A percentile compares a stretch with the other conserved stretches of the same genome.
These are phyloP conservation scores for Fusarium sambucinum DNA, from an alignment of 2,329 filamentous ascomycete genomes.

Conservation along the genomic window DNA sequence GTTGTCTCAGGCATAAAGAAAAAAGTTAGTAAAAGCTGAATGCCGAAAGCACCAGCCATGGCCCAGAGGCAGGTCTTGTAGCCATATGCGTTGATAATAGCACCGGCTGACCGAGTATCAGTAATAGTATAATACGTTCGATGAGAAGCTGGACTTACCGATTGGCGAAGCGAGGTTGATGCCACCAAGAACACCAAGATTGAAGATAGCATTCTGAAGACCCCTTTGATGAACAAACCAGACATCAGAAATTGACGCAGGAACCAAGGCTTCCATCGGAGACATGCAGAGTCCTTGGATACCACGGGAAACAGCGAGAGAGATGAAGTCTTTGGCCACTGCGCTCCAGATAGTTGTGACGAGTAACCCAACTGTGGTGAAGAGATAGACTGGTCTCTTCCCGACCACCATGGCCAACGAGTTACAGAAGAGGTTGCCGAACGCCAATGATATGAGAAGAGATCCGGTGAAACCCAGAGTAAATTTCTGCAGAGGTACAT, in stretches of 20 bases:
- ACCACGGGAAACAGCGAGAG: background rate
- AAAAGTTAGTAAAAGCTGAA: background rate
- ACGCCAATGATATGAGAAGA: background rate
- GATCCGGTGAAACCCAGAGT: background rate
- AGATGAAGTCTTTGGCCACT: background rate
- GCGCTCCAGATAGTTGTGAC: background rate
- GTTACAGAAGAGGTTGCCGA: slow-evolving; percentile 1
- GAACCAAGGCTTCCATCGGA: background rate
- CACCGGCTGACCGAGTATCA: background rate
- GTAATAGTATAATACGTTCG: rapidly evolving
- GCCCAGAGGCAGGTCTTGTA: background rate
- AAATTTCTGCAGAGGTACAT: background rate
- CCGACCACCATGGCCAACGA: slow-evolving; percentile 8
- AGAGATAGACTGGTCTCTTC: background rate
- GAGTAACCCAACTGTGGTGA: background rate
- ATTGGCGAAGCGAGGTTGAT: slow-evolving; percentile 3
- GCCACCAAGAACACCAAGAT: background rate
- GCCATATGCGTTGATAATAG: background rate
- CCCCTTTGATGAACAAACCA: slow-evolving; percentile 4
- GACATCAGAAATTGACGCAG: background rate
- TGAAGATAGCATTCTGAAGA: background rate
- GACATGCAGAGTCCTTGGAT: slow-evolving; percentile 9
- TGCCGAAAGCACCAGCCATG: background rate
- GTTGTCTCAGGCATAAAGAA: slow-evolving; percentile 12
- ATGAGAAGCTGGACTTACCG: background rate